Evolutionary conservation across 2,329 filamentous ascomycete species (phyloP).

Genomic region (Paracorniculantispora psalliotae): DNA sequence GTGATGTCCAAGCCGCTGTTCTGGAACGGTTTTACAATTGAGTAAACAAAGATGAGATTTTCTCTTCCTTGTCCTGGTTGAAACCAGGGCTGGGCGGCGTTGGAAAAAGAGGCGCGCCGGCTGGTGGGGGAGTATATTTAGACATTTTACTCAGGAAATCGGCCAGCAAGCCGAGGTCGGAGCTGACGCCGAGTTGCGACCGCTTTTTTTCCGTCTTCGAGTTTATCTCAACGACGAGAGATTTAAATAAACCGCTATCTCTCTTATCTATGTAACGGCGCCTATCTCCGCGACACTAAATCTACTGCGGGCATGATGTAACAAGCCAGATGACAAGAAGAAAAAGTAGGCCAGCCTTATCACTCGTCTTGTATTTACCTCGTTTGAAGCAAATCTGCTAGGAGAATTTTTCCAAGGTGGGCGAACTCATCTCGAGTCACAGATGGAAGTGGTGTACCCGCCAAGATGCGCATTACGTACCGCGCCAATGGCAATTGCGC

Average conservation of each 20-base stretch:
- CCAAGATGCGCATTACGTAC: neutral
- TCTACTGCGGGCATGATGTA: neutral
- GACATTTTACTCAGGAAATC: neutral
- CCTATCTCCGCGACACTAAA: constrained; percentile 6
- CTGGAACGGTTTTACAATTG: neutral
- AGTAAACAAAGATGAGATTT: neutral
- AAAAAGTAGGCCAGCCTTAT: constrained; percentile 1
- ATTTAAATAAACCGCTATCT: constrained; percentile 13
- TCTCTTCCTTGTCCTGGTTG: neutral
- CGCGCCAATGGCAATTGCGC: constrained; percentile 8
- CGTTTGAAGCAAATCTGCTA: neutral
- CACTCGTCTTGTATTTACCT: neutral
- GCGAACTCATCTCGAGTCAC: neutral
- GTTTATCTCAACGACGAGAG: constrained; percentile 4
- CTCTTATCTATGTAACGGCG: constrained; percentile 13
- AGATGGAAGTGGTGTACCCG: neutral
- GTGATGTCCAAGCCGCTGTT: neutral
- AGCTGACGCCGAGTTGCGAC: neutral
- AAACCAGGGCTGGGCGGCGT: neutral
- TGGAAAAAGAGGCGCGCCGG: neutral
- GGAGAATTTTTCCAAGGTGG: neutral
- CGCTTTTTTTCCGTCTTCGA: neutral
- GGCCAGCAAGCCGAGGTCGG: constrained; percentile 9
- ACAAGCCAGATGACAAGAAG: neutral
- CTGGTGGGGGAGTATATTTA: neutral